Conservation (phyloP, 2,329 filamentous ascomycete species). For the Pseudogymnoascus sp. region DNA sequence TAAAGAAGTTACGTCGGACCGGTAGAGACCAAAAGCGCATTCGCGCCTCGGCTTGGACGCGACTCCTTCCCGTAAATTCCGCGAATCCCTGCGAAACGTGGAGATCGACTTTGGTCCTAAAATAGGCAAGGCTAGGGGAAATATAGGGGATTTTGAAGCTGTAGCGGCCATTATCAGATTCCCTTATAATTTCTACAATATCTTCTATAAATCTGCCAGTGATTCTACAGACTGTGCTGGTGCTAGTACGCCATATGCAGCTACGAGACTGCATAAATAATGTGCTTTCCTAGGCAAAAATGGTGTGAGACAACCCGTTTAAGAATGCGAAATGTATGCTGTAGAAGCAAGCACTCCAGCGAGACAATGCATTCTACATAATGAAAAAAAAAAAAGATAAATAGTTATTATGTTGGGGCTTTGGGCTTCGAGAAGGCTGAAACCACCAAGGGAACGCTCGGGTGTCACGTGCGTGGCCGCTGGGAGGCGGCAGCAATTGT, state of each 20-base stretch:
- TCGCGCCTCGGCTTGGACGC: neutral
- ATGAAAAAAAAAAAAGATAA: neutral
- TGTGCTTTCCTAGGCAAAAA: neutral
- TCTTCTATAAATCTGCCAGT: neutral
- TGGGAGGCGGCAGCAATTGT: slow-evolving; percentile 1
- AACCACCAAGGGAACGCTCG: neutral
- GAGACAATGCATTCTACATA: neutral
- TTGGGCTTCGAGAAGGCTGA: neutral
- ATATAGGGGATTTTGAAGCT: neutral
- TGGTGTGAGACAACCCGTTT: neutral
- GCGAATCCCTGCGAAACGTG: neutral
- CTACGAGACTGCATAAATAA: neutral
- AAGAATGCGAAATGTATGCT: neutral
- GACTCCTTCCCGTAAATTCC: neutral
- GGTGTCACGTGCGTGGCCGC: neutral
- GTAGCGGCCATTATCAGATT: neutral
- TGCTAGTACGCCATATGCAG: neutral
- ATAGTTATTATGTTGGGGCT: neutral
- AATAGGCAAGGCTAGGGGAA: neutral
- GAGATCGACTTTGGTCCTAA: neutral
- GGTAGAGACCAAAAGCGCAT: neutral
- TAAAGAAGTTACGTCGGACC: slow-evolving; percentile 3
- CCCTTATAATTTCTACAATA: neutral
- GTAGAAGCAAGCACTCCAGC: neutral
- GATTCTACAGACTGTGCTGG: neutral